These are phyloP conservation scores for Ilyonectria robusta DNA, from an alignment of 2,329 filamentous ascomycete species.

Conservation along the genomic window DNA sequence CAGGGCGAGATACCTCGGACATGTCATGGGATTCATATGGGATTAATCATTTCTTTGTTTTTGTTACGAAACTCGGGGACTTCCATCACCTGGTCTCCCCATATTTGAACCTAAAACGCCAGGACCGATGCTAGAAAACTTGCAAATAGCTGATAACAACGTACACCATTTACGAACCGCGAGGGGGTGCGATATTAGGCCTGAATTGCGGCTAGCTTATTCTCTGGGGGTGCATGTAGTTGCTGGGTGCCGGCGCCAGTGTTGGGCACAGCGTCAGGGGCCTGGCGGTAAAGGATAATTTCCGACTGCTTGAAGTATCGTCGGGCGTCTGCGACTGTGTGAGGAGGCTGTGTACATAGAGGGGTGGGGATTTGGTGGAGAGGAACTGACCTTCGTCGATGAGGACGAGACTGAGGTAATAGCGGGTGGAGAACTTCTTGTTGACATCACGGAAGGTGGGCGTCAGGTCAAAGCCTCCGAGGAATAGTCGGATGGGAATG, in stretches of 20 bases:
- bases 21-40: conserved; percentile 45
- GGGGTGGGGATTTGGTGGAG: background rate
- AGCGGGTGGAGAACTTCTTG: conserved; percentile 99
- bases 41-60: conserved; percentile 45
- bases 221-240: conserved; percentile 61
- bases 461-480: conserved; percentile 96
- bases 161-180: conserved; percentile 36
- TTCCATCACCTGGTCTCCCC: conserved; percentile 43
- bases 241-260: conserved; percentile 56
- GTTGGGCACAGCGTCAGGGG: conserved; percentile 65
- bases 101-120: conserved; percentile 55
- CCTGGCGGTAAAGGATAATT: conserved; percentile 94
- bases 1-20: conserved; percentile 52
- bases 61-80: conserved; percentile 41
- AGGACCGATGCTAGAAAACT: conserved; percentile 57
- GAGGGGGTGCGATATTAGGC: conserved; percentile 37
- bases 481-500: conserved; percentile 96
- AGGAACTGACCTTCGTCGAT: conserved; percentile 87
- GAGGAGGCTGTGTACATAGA: conserved; percentile 28
- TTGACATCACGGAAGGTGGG: conserved; percentile 99
- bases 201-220: conserved; percentile 57
- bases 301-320: conserved; percentile 99
- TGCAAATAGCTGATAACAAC: conserved; percentile 46
- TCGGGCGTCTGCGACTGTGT: conserved; percentile 79
- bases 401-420: conserved; percentile 95